Conservation (phyloP, 345 rosid species). For the Arabis hirsuta region DNA sequence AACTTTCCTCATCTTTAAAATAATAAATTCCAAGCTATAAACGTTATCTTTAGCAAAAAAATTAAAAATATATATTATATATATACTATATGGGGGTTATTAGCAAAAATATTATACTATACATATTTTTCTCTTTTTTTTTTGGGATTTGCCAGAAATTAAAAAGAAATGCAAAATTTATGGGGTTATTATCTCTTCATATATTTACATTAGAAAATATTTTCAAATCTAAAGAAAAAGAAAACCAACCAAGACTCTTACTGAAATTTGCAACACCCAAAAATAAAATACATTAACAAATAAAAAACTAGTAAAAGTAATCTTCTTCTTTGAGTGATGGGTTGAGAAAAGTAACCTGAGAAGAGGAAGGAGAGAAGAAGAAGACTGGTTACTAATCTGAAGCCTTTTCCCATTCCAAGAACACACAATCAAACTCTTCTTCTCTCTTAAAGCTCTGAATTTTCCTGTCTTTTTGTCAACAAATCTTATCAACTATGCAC, state of each 20-base stretch:
- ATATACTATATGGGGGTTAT: too few species aligned
- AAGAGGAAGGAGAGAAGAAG: constrained; percentile 34
- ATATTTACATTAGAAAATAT: not conserved
- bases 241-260: constrained; percentile 9
- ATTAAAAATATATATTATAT: too few species aligned
- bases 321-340: constrained; percentile 19
- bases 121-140: too few species aligned
- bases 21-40: constrained; percentile 14
- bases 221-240: not conserved
- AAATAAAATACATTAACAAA: not conserved
- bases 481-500: constrained; percentile 5
- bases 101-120: too few species aligned
- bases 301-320: not conserved
- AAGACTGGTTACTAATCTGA: constrained; percentile 35
- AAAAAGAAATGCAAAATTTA: not conserved
- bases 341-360: constrained; percentile 41
- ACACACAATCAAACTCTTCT: constrained; percentile 26
- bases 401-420: constrained; percentile 38
- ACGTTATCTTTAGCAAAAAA: not conserved
- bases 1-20: constrained; percentile 23
- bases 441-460: constrained; percentile 1
- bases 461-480: constrained; percentile 10
- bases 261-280: constrained; percentile 14
- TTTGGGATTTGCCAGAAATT: not conserved
- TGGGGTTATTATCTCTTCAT: not conserved